Conservation (phyloP, 2,329 filamentous ascomycete species). For the Ascochyta viciae-villosae region DNA sequence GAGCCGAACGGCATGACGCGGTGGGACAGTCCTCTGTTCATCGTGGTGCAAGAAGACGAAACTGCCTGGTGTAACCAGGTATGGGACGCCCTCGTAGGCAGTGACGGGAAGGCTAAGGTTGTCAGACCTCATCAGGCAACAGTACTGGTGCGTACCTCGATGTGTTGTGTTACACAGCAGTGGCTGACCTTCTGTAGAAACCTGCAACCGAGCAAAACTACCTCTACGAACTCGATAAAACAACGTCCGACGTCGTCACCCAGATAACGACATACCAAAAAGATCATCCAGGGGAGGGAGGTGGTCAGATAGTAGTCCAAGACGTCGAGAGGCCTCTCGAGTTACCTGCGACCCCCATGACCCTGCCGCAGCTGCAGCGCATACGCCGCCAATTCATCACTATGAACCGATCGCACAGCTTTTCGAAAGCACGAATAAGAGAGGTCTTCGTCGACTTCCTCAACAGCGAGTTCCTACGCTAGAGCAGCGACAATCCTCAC, state of each 20-base stretch:
- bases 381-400: constrained; percentile 78
- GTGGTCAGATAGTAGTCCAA: constrained; percentile 63
- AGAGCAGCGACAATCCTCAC: constrained; percentile 11
- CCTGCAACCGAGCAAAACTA: constrained; percentile 71
- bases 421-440: constrained; percentile 50
- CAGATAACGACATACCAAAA: constrained; percentile 72
- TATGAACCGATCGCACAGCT: constrained; percentile 71
- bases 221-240: constrained; percentile 79
- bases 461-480: constrained; percentile 46
- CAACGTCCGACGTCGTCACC: constrained; percentile 78
- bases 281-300: constrained; percentile 67
- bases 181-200: constrained; percentile 52
- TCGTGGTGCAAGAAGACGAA: constrained; percentile 77
- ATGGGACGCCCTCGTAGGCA: constrained; percentile 74
- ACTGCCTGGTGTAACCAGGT: constrained; percentile 71
- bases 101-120: constrained; percentile 67
- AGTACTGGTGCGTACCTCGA: constrained; percentile 57
- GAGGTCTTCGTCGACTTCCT: constrained; percentile 51
- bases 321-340: constrained; percentile 65
- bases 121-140: constrained; percentile 80
- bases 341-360: constrained; percentile 70
- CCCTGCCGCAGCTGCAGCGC: constrained; percentile 78
- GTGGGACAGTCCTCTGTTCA: constrained; percentile 86
- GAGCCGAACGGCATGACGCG: constrained; percentile 85
- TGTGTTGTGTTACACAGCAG: background rate